Percentiles rank a stretch among this genome's conserved stretches.
Conservation (phyloP, 208 protist genomes). For the Willaertia magna region DNA sequence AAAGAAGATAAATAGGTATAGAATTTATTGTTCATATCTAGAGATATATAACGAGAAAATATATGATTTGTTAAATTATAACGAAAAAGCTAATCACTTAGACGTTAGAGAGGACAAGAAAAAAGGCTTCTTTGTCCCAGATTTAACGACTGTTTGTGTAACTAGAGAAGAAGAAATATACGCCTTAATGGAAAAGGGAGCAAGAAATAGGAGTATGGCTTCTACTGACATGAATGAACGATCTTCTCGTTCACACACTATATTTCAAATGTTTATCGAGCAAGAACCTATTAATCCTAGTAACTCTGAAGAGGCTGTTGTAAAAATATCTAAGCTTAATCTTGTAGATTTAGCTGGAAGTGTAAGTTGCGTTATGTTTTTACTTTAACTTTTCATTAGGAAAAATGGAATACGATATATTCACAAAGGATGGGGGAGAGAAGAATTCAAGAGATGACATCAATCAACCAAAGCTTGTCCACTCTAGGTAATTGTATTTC, state of each 20-base stretch:
- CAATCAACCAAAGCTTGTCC: constrained; percentile 25
- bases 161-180: constrained; percentile 50
- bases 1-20: background rate
- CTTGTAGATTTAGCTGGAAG: constrained; percentile 18
- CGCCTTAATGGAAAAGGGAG: constrained; percentile 44
- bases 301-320: background rate
- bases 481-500: constrained; percentile 27
- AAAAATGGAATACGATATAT: background rate
- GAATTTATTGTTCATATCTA: constrained; percentile 20
- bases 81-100: background rate
- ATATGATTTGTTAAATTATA: constrained; percentile 2
- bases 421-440: background rate
- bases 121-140: constrained; percentile 57
- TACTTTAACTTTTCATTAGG: constrained; percentile 34
- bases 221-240: constrained; percentile 33
- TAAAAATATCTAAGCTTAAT: constrained; percentile 58
- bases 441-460: constrained; percentile 20
- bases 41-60: constrained; percentile 38
- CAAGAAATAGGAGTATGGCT: constrained; percentile 11
- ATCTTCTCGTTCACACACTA: constrained; percentile 39
- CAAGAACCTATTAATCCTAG: background rate
- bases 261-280: constrained; percentile 40
- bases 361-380: constrained; percentile 35
- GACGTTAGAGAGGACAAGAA: constrained; percentile 55
- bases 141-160: constrained; percentile 53